These are phyloP conservation scores for Mycocentrospora acerina DNA, from an alignment of 2,329 filamentous ascomycete genomes.

Conservation along the genomic window DNA sequence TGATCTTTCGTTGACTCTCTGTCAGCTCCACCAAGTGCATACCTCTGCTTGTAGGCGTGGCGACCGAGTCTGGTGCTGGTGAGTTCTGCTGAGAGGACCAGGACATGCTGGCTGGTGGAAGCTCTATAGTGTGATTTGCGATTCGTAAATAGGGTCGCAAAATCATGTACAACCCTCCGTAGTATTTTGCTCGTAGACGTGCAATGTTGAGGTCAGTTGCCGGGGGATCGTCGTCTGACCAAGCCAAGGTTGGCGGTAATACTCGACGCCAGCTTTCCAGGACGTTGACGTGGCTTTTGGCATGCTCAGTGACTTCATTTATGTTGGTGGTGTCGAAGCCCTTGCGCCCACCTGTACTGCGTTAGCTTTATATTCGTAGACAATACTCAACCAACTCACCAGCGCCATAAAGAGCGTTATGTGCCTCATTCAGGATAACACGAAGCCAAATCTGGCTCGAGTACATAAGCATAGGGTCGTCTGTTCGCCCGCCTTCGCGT, in stretches of 20 bases:
- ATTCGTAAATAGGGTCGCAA: slow-evolving; percentile 74
- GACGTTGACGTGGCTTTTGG: slow-evolving; percentile 42
- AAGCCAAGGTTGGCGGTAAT: slow-evolving; percentile 57
- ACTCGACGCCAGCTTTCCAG: slow-evolving; percentile 57
- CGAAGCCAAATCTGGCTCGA: slow-evolving; percentile 63
- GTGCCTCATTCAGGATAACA: slow-evolving; percentile 57
- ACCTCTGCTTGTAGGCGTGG: slow-evolving; percentile 13
- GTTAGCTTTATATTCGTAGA: slow-evolving; percentile 24
- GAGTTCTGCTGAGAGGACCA: slow-evolving; percentile 39
- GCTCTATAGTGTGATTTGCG: slow-evolving; percentile 55
- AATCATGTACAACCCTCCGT: slow-evolving; percentile 87
- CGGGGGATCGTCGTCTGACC: slow-evolving; percentile 69
- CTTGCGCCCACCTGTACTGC: slow-evolving; percentile 30
- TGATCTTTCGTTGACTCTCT: slow-evolving; percentile 25
- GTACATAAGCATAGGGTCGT: slow-evolving; percentile 57
- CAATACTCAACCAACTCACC: slow-evolving; percentile 16
- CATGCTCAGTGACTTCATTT: slow-evolving; percentile 30
- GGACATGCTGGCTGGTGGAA: slow-evolving; percentile 43
- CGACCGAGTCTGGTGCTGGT: slow-evolving; percentile 44
- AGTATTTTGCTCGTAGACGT: slow-evolving; percentile 88
- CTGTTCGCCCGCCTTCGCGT: neutral
- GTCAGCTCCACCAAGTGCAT: slow-evolving; percentile 33
- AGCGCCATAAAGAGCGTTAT: slow-evolving; percentile 56
- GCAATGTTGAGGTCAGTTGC: slow-evolving; percentile 77
- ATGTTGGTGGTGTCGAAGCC: slow-evolving; percentile 38